These are phyloP conservation scores for Cryptococcus amylolentus DNA, from an alignment of 1,284 basidiomycete genomes.

Conservation along the genomic window DNA sequence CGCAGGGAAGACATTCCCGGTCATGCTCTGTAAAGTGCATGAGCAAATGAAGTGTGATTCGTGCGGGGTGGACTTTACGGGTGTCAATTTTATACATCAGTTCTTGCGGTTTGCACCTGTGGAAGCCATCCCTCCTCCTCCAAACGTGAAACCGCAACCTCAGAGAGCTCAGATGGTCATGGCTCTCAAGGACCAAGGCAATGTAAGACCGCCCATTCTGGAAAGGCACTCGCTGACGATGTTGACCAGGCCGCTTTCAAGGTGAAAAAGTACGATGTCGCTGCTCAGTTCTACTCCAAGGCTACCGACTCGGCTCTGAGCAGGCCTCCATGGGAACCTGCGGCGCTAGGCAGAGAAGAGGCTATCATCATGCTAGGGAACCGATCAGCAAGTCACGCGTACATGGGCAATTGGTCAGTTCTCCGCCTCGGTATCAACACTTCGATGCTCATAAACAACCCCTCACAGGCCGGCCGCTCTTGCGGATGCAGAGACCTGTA, in stretches of 20 bases:
- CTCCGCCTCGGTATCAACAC: neutral
- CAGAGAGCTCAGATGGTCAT: slow-evolving; percentile 70
- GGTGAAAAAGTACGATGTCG: slow-evolving; percentile 64
- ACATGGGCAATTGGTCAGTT: slow-evolving; percentile 59
- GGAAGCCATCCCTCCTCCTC: slow-evolving; percentile 71
- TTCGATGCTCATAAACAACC: neutral
- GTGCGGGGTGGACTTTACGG: slow-evolving; percentile 67
- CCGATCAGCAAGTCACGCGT: slow-evolving; percentile 78
- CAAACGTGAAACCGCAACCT: slow-evolving; percentile 61
- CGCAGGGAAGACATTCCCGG: slow-evolving; percentile 10
- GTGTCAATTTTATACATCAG: slow-evolving; percentile 66
- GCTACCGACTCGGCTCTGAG: slow-evolving; percentile 77
- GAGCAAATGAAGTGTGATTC: slow-evolving; percentile 65
- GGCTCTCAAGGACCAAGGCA: slow-evolving; percentile 82
- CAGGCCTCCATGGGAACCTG: slow-evolving; percentile 85
- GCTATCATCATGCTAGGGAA: slow-evolving; percentile 85
- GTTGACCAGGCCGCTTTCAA: slow-evolving; percentile 67
- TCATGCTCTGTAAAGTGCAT: slow-evolving; percentile 50
- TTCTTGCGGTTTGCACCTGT: slow-evolving; percentile 64
- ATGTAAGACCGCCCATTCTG: slow-evolving; percentile 55
- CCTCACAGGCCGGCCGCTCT: slow-evolving; percentile 54
- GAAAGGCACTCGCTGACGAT: neutral
- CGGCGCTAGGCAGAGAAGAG: slow-evolving; percentile 80
- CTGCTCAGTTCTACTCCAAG: slow-evolving; percentile 77
- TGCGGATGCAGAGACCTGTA: slow-evolving; percentile 87